Evolutionary conservation across 805 yeast species (phyloP).

Genomic region (Ogataea ganodermae): DNA sequence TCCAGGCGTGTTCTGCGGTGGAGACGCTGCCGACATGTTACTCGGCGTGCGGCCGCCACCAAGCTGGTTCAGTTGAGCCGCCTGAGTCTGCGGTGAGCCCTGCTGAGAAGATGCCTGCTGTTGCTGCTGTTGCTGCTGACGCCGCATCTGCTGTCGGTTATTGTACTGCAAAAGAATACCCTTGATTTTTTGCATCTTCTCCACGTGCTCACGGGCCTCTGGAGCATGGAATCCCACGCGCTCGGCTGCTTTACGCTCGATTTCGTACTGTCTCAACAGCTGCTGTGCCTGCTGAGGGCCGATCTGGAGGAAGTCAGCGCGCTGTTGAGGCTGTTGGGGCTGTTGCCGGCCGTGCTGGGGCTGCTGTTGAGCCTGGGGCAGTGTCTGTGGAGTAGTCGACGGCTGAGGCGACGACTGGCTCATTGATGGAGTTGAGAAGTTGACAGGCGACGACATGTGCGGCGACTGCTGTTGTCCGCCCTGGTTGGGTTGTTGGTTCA

Average conservation of each 20-base stretch:
- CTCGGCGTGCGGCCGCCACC: conserved; percentile 11
- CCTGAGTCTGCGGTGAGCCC: conserved; percentile 17
- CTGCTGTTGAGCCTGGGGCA: conserved; percentile 2
- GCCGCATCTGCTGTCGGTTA: conserved; percentile 29
- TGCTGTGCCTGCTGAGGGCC: conserved; percentile 58
- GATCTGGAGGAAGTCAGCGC: conserved; percentile 28
- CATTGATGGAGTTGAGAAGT: conserved; percentile 44
- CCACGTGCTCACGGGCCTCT: conserved; percentile 62
- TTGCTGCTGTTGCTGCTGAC: conserved; percentile 35
- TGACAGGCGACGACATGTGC: conserved; percentile 32
- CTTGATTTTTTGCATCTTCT: conserved; percentile 64
- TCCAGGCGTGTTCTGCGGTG: conserved; percentile 21
- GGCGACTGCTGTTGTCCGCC: conserved; percentile 19
- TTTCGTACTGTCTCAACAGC: conserved; percentile 58
- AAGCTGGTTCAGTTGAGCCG: conserved; percentile 14
- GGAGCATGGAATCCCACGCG: conserved; percentile 60
- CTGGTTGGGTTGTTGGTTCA: conserved; percentile 16
- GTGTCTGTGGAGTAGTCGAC: conserved; percentile 15
- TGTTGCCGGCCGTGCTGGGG: conserved; percentile 22
- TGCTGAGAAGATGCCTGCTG: conserved; percentile 16
- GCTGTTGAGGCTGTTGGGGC: conserved; percentile 23
- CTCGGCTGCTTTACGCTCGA: conserved; percentile 62
- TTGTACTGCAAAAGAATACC: conserved; percentile 52
- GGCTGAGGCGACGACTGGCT: conserved; percentile 25
- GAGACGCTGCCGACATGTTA: conserved; percentile 15